Evolutionary conservation across 371 early-diverging fungal genomes (phyloP), one percentile per base, ranked within the genome.

Genomic region (Circinella minor): DNA sequence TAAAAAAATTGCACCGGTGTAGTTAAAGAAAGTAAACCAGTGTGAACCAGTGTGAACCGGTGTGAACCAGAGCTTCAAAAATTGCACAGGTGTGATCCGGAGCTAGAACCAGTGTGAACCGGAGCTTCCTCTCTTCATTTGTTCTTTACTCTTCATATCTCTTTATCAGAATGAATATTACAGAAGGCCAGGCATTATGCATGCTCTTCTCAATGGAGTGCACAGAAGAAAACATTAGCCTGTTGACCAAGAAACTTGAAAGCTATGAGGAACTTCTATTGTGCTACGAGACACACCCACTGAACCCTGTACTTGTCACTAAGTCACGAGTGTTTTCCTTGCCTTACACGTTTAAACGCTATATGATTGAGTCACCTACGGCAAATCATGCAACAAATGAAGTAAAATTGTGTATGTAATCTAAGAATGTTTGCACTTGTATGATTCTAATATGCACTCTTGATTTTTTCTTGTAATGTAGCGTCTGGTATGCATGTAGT

Each of bases 151-250:
- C 51, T 51, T 51, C n/a, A n/a, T 51, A 51, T 51, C 51, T 51
- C 51, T 51, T 51, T 51, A 51, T 51, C 51, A 51, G n/a, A 51
- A 51, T 51, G 51, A 51, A 51, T 51, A 51, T 51, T 51, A 51
- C 51, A 51, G 51, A 51, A 51, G 51, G 51, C 51, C n/a, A 51
- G 51, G 51, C 51, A 51, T 51, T 51, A 51, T 51, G 51, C n/a
- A 51, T 51, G 51, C n/a, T 51, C 51, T 51, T 51, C 6, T 51
- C 51, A 17, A 51, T 51, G n/a, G 51, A 51, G 51, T 51, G 51
- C 51, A 51, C 51, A 51, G 51, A 51, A 51, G 51, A 51, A 51
- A 51, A 51, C 51, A 51, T 51, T 17, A 51, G 51, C 51, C 51
- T 51, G 51, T 51, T 51, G 51, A 51, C 51, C n/a, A 51, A n/a